A percentile compares a stretch with the other conserved stretches of the same genome.
phyloP scores from a whole-genome alignment of 1,284 basidiomycete genomes.

The Coriolopsis trogii region DNA sequence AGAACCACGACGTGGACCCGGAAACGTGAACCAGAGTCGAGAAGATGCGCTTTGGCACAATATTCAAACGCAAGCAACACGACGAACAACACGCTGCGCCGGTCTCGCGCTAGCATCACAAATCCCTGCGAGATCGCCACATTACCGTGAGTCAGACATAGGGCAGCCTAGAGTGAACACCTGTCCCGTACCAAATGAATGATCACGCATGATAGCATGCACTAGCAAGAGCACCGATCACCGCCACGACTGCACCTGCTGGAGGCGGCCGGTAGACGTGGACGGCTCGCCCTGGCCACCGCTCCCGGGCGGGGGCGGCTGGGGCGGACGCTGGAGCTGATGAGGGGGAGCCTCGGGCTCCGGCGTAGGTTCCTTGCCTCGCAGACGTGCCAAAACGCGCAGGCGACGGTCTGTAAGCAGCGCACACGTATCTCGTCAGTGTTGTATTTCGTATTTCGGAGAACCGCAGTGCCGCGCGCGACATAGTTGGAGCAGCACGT shows the following conservation, averaged over 20 bases:
- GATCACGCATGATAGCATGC: neutral
- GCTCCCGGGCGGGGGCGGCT: constrained; percentile 10
- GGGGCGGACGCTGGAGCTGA: constrained; percentile 3
- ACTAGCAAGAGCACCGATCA: constrained; percentile 15
- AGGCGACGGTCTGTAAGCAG: constrained; percentile 34
- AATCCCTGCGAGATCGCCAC: no score
- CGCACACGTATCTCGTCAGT: neutral
- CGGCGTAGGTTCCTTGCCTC: constrained; percentile 37
- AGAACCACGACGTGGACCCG: no score
- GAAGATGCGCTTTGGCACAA: no score
- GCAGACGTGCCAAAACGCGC: constrained; percentile 40
- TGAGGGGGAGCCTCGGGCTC: constrained; percentile 16
- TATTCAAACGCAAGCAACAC: no score
- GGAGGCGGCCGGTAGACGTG: constrained; percentile 24
- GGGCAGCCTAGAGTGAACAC: neutral
- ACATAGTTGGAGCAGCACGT: neutral
- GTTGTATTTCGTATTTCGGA: no score
- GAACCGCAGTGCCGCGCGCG: neutral
- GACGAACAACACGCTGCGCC: no score
- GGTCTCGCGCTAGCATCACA: no score
- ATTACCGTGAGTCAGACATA: no score
- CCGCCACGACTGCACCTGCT: constrained; percentile 31
- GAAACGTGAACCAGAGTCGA: no score
- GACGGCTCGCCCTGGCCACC: constrained; percentile 15
- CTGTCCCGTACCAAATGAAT: constrained; percentile 5